Evolutionary conservation across 768 basidiomycete genomes (phyloP).

Genomic region (Nevesoporus exiguus): DNA sequence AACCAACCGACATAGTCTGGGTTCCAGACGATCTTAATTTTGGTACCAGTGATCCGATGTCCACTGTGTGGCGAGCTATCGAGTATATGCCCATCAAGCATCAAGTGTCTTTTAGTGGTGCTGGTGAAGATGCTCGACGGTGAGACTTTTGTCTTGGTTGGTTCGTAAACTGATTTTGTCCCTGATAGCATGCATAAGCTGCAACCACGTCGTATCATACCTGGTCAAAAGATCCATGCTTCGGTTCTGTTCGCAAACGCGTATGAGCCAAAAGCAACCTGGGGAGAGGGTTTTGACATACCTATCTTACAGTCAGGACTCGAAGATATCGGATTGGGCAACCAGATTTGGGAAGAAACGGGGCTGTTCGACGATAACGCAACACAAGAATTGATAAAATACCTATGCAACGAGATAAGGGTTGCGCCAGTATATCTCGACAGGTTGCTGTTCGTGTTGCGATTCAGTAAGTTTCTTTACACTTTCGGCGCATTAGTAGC

Average conservation of each 20-base stretch:
- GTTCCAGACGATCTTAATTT: constrained; percentile 25
- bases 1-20: constrained; percentile 28
- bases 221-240: constrained; percentile 26
- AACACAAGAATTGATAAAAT: constrained; percentile 8
- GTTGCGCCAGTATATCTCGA: constrained; percentile 8
- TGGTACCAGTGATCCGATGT: constrained; percentile 23
- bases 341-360: constrained; percentile 19
- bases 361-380: constrained; percentile 21
- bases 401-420: constrained; percentile 9
- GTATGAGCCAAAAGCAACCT: constrained; percentile 17
- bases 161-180: background rate
- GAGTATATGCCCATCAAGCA: constrained; percentile 26
- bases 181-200: constrained; percentile 11
- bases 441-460: constrained; percentile 17
- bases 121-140: constrained; percentile 16
- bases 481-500: background rate
- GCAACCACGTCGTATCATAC: constrained; percentile 27
- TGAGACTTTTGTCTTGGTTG: background rate
- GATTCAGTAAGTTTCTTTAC: constrained; percentile 16
- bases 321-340: constrained; percentile 4
- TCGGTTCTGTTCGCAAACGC: constrained; percentile 22
- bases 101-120: constrained; percentile 21
- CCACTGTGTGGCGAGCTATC: constrained; percentile 7
- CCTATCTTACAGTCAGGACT: constrained; percentile 2
- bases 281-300: constrained; percentile 25